phyloP scores from a whole-genome alignment of 805 yeast genomes.

The Kluyveromyces aestuarii region DNA sequence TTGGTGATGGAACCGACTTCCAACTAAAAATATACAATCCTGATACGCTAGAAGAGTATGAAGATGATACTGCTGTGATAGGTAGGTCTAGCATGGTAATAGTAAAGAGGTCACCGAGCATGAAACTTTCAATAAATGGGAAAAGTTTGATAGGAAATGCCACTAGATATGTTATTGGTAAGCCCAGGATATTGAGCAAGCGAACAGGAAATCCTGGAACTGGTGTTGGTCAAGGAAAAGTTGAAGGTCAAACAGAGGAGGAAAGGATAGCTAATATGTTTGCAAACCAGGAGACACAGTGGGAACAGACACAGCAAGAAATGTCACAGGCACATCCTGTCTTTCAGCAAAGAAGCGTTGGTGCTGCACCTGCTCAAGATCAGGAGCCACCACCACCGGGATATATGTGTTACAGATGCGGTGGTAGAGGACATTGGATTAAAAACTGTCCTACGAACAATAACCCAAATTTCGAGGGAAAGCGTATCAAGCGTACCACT shows the following conservation, averaged over 20 bases:
- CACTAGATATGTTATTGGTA: constrained; percentile 62
- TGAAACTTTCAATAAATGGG: constrained; percentile 24
- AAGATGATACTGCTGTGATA: constrained; percentile 83
- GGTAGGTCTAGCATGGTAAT: constrained; percentile 81
- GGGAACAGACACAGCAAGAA: constrained; percentile 90
- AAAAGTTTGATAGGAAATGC: constrained; percentile 47
- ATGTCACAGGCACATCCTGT: constrained; percentile 82
- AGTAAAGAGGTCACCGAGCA: constrained; percentile 71
- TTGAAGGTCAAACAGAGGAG: constrained; percentile 58
- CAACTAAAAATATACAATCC: constrained; percentile 65
- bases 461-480: constrained; percentile 92
- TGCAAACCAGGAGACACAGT: constrained; percentile 84
- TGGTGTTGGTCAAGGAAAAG: constrained; percentile 19
- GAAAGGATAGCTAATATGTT: constrained; percentile 87
- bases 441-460: constrained; percentile 89
- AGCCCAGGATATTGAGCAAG: constrained; percentile 42
- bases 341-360: constrained; percentile 38
- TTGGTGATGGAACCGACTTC: constrained; percentile 79
- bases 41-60: constrained; percentile 65
- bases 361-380: constrained; percentile 22
- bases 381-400: constrained; percentile 88
- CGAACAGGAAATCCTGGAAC: constrained; percentile 12
- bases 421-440: constrained; percentile 92
- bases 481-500: constrained; percentile 81
- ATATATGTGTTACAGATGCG: constrained; percentile 93